Evolutionary conservation across 176 grass and related monocot species (phyloP).

Genomic region (Musa troglodytarum): DNA sequence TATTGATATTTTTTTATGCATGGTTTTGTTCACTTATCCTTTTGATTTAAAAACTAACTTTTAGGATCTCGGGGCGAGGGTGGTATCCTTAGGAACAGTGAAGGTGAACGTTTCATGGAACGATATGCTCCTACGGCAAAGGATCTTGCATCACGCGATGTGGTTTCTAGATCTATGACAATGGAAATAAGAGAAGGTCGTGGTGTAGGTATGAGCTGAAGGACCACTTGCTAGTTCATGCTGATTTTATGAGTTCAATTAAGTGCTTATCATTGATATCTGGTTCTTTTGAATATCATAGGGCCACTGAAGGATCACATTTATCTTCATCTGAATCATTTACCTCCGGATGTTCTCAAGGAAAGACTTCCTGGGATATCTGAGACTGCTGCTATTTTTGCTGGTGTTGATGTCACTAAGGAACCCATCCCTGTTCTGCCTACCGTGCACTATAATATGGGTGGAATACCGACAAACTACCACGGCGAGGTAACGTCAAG

Average conservation of each 20-base stretch:
- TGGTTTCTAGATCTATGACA: conserved; percentile 79
- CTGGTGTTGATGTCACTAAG: conserved; percentile 93
- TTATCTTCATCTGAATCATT: conserved; percentile 80
- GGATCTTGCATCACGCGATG: conserved; percentile 75
- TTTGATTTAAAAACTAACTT: background rate
- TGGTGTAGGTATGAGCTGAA: conserved; percentile 44
- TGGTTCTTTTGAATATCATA: conserved; percentile 24
- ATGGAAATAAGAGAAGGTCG: conserved; percentile 78
- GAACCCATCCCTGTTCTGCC: conserved; percentile 97
- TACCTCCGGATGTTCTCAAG: conserved; percentile 83
- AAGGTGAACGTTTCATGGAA: conserved; percentile 85
- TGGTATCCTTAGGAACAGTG: conserved; percentile 80
- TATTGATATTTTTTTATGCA: too few species aligned
- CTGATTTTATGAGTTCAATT: conserved; percentile 7
- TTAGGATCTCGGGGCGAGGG: conserved; percentile 81
- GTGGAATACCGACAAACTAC: conserved; percentile 95
- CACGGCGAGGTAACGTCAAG: conserved; percentile 59
- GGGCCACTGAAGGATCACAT: conserved; percentile 87
- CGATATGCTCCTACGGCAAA: conserved; percentile 69
- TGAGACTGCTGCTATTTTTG: conserved; percentile 96
- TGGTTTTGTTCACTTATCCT: background rate
- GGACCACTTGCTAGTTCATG: conserved; percentile 1
- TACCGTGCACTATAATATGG: conserved; percentile 98
- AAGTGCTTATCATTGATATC: background rate
- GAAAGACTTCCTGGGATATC: conserved; percentile 97